These are phyloP conservation scores for Pyrenophora graminea DNA, from an alignment of 2,329 filamentous ascomycete genomes.

Conservation along the genomic window DNA sequence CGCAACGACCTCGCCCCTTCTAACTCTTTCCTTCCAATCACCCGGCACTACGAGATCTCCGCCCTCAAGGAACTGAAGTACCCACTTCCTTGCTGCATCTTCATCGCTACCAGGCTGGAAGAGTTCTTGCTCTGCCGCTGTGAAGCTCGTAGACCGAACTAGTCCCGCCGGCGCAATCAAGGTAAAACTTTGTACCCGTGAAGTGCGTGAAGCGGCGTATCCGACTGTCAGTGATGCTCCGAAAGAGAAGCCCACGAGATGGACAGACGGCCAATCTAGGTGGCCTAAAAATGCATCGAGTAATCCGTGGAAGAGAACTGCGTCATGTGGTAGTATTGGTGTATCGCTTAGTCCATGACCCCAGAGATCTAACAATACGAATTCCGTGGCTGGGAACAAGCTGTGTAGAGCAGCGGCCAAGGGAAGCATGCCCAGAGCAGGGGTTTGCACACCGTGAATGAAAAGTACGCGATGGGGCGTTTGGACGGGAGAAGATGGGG, in stretches of 20 bases:
- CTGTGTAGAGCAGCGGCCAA: constrained; percentile 46
- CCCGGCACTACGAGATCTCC: constrained; percentile 48
- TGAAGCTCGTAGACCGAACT: constrained; percentile 36
- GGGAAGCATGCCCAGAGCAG: constrained; percentile 54
- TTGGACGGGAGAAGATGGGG: constrained; percentile 40
- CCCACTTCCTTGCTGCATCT: constrained; percentile 40
- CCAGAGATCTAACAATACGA: constrained; percentile 57
- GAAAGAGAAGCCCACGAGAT: constrained; percentile 58
- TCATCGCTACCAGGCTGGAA: constrained; percentile 39
- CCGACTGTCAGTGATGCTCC: constrained; percentile 49
- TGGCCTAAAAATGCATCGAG: constrained; percentile 48
- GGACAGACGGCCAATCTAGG: constrained; percentile 50
- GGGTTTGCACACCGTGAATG: constrained; percentile 58
- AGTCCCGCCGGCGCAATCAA: constrained; percentile 57
- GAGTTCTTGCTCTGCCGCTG: constrained; percentile 24
- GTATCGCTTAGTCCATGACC: constrained; percentile 60
- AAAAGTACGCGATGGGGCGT: constrained; percentile 46
- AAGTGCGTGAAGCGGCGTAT: constrained; percentile 43
- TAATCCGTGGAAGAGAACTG: constrained; percentile 50
- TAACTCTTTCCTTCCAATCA: constrained; percentile 53
- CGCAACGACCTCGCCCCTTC: constrained; percentile 52
- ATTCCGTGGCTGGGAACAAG: constrained; percentile 44
- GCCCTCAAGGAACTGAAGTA: constrained; percentile 52
- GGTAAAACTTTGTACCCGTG: constrained; percentile 41
- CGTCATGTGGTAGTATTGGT: constrained; percentile 49